phyloP scores from a whole-genome alignment of 805 yeast genomes.

The Kuraishia borneana region DNA sequence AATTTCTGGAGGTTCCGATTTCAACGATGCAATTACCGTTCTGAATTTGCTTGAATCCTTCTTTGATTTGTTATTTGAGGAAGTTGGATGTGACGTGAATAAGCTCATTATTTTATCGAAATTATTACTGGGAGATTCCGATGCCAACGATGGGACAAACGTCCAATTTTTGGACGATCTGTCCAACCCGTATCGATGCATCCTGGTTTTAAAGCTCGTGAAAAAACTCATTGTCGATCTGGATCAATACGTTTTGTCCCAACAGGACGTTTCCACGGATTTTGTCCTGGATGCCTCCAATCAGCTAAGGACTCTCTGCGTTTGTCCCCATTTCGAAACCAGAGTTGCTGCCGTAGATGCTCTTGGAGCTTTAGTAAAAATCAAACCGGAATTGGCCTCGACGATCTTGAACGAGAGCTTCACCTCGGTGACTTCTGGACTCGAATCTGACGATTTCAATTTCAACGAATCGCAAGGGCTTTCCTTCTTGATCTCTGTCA shows the following conservation, averaged over 20 bases:
- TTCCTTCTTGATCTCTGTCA: constrained; percentile 19
- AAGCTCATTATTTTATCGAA: constrained; percentile 12
- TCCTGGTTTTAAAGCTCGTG: constrained; percentile 15
- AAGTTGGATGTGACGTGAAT: constrained; percentile 21
- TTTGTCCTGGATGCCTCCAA: constrained; percentile 16
- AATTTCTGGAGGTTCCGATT: background rate
- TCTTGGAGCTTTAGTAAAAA: constrained; percentile 21
- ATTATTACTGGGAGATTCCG: background rate
- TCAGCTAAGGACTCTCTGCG: constrained; percentile 23
- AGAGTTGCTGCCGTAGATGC: constrained; percentile 28
- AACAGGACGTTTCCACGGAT: constrained; percentile 11
- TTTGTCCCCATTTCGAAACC: constrained; percentile 25
- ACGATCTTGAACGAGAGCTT: constrained; percentile 22
- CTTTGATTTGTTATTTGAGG: constrained; percentile 16
- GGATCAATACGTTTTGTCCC: constrained; percentile 19
- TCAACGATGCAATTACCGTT: constrained; percentile 11
- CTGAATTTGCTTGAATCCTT: constrained; percentile 17
- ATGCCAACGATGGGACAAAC: background rate
- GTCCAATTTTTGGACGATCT: background rate
- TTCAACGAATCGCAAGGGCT: constrained; percentile 20
- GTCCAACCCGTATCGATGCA: constrained; percentile 5
- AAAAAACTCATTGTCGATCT: constrained; percentile 16
- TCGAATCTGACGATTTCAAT: constrained; percentile 19
- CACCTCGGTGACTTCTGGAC: constrained; percentile 19
- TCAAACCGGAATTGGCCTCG: constrained; percentile 18